Evolutionary conservation across 805 yeast species (phyloP).

Genomic region (Metschnikowia shivogae): DNA sequence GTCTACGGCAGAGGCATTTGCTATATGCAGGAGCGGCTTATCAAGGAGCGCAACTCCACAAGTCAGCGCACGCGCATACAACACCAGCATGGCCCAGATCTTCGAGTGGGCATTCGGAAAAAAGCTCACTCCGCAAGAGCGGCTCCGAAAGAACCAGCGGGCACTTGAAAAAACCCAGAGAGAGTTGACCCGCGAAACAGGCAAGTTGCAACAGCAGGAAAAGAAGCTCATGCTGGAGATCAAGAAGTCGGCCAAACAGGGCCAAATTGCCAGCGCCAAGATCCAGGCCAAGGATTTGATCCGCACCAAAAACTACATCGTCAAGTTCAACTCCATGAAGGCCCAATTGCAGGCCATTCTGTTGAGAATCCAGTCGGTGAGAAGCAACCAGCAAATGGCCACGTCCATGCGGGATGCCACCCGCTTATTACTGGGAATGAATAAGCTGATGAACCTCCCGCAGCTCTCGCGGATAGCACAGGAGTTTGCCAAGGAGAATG

Average conservation of each 20-base stretch:
- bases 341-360: constrained; percentile 95
- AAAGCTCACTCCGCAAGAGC: constrained; percentile 89
- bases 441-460: constrained; percentile 84
- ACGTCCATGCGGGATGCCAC: constrained; percentile 94
- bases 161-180: constrained; percentile 93
- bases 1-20: no score
- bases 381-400: constrained; percentile 94
- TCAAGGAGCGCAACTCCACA: constrained; percentile 5
- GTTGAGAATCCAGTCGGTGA: constrained; percentile 83
- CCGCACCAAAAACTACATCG: constrained; percentile 76
- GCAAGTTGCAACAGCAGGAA: constrained; percentile 86
- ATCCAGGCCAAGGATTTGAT: constrained; percentile 95
- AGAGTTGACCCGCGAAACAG: constrained; percentile 83
- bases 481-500: constrained; percentile 93
- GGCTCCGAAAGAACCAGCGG: constrained; percentile 90
- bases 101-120: constrained; percentile 97
- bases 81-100: constrained; percentile 19
- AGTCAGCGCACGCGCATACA: neutral
- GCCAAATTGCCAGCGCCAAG: constrained; percentile 84
- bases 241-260: constrained; percentile 85
- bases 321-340: constrained; percentile 88
- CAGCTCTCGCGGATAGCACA: constrained; percentile 84
- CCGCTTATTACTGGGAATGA: constrained; percentile 77
- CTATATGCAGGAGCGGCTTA: constrained; percentile 8
- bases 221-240: constrained; percentile 82